These are phyloP conservation scores for Apiotrichum gracile DNA, from an alignment of 1,284 basidiomycete genomes.

Conservation along the genomic window DNA sequence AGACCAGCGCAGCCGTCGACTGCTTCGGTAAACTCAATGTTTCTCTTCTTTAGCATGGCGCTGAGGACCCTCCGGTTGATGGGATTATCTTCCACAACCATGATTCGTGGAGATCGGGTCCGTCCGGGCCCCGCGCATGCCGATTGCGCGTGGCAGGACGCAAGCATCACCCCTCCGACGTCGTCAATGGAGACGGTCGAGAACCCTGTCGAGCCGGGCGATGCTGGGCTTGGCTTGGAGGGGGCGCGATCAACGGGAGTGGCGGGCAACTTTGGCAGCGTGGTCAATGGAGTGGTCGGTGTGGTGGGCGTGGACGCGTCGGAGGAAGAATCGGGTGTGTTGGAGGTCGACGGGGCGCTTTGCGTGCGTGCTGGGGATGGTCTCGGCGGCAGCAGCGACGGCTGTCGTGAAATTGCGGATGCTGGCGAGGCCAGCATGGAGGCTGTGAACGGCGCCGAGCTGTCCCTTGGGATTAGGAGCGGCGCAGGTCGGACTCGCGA, in stretches of 20 bases:
- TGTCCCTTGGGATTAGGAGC: background rate
- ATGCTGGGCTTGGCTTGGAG: background rate
- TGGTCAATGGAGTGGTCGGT: background rate
- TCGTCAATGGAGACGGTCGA: constrained; percentile 49
- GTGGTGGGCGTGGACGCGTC: background rate
- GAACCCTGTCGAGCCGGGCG: background rate
- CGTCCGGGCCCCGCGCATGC: background rate
- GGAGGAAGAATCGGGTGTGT: background rate
- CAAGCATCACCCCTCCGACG: constrained; percentile 51
- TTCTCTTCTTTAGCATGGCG: constrained; percentile 67
- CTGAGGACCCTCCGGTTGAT: constrained; percentile 54
- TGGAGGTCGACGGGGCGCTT: background rate
- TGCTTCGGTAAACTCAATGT: constrained; percentile 72
- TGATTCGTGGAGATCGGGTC: constrained; percentile 50
- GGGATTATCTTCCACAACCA: constrained; percentile 78
- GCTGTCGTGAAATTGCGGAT: background rate
- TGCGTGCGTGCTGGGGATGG: background rate
- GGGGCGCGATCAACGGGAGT: background rate
- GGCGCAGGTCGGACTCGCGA: no score
- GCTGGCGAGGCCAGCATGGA: background rate
- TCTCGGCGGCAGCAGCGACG: background rate
- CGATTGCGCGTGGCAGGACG: constrained; percentile 11
- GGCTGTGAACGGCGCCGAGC: no score
- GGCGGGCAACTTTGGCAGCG: background rate
- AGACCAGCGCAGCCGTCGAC: constrained; percentile 10